Evolutionary conservation across 306 rosid genomes (phyloP), one percentile per base, ranked within the genome.

Genomic region (Prunus persica): DNA sequence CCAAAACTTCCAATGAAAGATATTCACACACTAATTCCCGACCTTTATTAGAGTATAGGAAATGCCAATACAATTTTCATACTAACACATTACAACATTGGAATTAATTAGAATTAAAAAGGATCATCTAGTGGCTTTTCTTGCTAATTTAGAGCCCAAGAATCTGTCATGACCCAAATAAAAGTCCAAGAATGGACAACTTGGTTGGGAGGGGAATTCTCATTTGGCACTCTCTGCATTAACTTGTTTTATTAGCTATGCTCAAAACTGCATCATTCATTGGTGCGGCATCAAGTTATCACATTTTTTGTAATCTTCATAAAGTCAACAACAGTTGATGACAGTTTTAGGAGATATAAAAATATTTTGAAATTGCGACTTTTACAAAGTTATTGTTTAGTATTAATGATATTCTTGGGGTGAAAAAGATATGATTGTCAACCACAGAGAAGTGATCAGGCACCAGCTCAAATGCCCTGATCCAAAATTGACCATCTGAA

Each of bases 401-500:
- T 16, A 72, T 15, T 43, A 57, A 1, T 4, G 4, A 22, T 41
- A 65, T 45, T n/a, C 5, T 4, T 7, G 57, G 67, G 67, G 16
- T 57, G 76, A 38, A 3, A 50, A 50, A 20, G 0, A 4, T 14
- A 24, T 22, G 41, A 24, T 72, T 57, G 25, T 20, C 67, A 56
- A 41, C n/a, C 52, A 72, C 24, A 72, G 76, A 6, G 55, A 72
- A 32, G 16, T 71, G 76, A 72, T 71, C 65, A 71, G 22, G 22
- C 47, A 71, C 34, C 67, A 57, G 67, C 45, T 16, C 64, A 65
- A 61, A 3, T 25, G 28, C 25, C 46, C 5, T 28, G 19, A 58
- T 73, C 30, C 50, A 16, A 60, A 22, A 61, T 38, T 15, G 52
- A 22, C 11, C 22, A 20, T 22, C 4, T 11, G 14, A 8, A 71